Percentiles rank a stretch among this genome's conserved stretches.
Conservation (phyloP, 2,329 filamentous ascomycete species). For the Epicoccum sorghinum region DNA sequence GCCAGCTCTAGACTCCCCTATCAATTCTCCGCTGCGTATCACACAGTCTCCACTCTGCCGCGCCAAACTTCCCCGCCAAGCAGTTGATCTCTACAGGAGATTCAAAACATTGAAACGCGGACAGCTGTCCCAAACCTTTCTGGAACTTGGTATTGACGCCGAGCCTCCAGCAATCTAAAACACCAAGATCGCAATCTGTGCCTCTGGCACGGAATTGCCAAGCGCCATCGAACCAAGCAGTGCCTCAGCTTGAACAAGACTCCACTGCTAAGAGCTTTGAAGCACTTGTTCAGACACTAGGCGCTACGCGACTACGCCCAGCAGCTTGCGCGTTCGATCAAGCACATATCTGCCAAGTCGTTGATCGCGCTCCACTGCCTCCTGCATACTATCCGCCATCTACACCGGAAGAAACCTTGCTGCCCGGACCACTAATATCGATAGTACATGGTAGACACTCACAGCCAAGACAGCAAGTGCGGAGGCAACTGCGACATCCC, state of each 20-base stretch:
- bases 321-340: constrained; percentile 28
- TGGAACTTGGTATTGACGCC: constrained; percentile 22
- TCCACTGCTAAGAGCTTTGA: constrained; percentile 32
- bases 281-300: constrained; percentile 29
- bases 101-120: constrained; percentile 34
- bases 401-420: constrained; percentile 24
- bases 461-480: constrained; percentile 28
- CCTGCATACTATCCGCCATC: constrained; percentile 20
- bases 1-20: constrained; percentile 11
- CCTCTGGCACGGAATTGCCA: constrained; percentile 29
- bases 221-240: constrained; percentile 30
- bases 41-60: constrained; percentile 37
- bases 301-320: constrained; percentile 27
- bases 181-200: constrained; percentile 23
- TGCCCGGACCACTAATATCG: constrained; percentile 28
- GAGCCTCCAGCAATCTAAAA: constrained; percentile 19
- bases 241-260: constrained; percentile 19
- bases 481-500: constrained; percentile 40
- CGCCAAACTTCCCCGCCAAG: constrained; percentile 35
- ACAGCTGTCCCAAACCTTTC: constrained; percentile 27
- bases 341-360: constrained; percentile 27
- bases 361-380: constrained; percentile 14
- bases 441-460: constrained; percentile 18
- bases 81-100: constrained; percentile 28
- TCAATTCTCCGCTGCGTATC: constrained; percentile 23